These are phyloP conservation scores for Gonapodya sp. DNA, from an alignment of 192 early-diverging fungal species.

Conservation along the genomic window DNA sequence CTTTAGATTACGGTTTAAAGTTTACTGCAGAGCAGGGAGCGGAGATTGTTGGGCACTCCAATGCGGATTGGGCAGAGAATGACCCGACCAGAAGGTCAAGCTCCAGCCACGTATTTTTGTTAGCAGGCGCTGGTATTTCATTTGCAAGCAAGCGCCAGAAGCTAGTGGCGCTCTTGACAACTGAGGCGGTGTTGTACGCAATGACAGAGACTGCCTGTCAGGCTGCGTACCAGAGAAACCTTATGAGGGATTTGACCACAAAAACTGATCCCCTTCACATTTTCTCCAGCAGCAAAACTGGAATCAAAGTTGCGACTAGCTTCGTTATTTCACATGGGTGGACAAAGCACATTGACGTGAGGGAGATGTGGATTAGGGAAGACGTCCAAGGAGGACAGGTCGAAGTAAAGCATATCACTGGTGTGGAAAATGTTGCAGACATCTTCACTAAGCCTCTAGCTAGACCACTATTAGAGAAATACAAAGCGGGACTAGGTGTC, in stretches of 20 bases:
- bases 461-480: no score
- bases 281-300: conserved; percentile 17
- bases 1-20: conserved; percentile 12
- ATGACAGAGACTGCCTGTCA: conserved; percentile 13
- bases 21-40: not conserved
- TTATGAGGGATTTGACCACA: conserved; percentile 2
- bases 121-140: conserved; percentile 6
- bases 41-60: conserved; percentile 10
- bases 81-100: conserved; percentile 17
- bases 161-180: conserved; percentile 20
- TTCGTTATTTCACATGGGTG: not conserved
- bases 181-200: conserved; percentile 19
- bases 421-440: no score
- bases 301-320: conserved; percentile 17
- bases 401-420: not conserved
- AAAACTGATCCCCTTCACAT: conserved; percentile 8
- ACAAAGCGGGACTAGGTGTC: no score
- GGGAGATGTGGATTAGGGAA: not conserved
- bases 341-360: not conserved
- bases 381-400: not conserved
- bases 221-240: conserved; percentile 10
- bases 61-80: conserved; percentile 20
- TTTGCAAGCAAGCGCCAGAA: conserved; percentile 18
- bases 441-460: no score
- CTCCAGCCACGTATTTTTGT: conserved; percentile 15